These are phyloP conservation scores for Calonectria ilicicola DNA, from an alignment of 2,329 filamentous ascomycete genomes.

Conservation along the genomic window DNA sequence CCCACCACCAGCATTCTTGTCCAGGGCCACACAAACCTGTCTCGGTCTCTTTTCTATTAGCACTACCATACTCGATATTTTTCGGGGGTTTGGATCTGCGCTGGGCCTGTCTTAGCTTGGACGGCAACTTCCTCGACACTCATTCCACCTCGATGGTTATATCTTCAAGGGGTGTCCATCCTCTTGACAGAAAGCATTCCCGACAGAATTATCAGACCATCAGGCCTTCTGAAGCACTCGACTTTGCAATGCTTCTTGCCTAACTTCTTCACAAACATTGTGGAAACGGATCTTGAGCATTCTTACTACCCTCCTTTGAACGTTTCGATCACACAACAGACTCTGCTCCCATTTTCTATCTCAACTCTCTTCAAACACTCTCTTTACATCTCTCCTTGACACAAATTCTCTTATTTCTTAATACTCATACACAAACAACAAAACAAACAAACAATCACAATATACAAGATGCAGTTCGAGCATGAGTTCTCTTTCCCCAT, in stretches of 20 bases:
- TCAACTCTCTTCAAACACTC: background rate
- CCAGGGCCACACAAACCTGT: conserved; percentile 45
- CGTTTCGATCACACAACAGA: conserved; percentile 14
- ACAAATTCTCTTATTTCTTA: conserved; percentile 18
- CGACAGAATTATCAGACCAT: conserved; percentile 43
- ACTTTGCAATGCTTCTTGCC: conserved; percentile 30
- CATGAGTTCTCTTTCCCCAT: conserved; percentile 54
- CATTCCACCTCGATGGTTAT: conserved; percentile 55
- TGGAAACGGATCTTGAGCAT: conserved; percentile 30
- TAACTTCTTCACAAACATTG: conserved; percentile 28
- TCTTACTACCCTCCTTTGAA: conserved; percentile 28
- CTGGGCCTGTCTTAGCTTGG: conserved; percentile 49
- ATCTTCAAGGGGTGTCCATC: conserved; percentile 55
- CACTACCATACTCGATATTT: conserved; percentile 47
- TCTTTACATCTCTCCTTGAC: conserved; percentile 13
- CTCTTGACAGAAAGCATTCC: conserved; percentile 50
- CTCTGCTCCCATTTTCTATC: conserved; percentile 9
- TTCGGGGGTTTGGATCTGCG: conserved; percentile 49
- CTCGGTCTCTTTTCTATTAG: conserved; percentile 47
- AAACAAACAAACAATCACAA: conserved; percentile 20
- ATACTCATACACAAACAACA: background rate
- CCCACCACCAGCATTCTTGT: conserved; percentile 47
- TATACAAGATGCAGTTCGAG: conserved; percentile 52
- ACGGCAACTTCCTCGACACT: conserved; percentile 46
- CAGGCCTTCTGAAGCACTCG: conserved; percentile 20